A percentile compares a stretch with the other conserved stretches of the same genome.
These are phyloP conservation scores for Colletotrichum gloeosporioides DNA, from an alignment of 2,329 filamentous ascomycete species.

Conservation along the genomic window DNA sequence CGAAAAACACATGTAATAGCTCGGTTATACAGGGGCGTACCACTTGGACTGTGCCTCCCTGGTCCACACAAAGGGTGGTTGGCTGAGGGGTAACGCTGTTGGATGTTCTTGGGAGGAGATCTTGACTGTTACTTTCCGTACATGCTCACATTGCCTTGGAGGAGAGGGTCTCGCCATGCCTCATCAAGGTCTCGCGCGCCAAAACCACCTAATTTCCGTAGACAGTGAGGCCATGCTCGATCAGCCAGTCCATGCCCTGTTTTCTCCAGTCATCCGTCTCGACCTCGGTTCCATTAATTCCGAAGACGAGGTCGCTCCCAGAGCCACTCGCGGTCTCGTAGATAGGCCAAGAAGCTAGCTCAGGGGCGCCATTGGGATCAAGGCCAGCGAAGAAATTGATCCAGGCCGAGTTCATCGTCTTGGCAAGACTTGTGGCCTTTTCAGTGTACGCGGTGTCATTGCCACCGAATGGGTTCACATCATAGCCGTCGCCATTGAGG, in stretches of 20 bases:
- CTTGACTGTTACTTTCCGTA: neutral
- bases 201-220: constrained; percentile 25
- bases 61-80: neutral
- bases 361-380: constrained; percentile 30
- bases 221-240: constrained; percentile 29
- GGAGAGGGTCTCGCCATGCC: neutral
- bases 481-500: constrained; percentile 33
- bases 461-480: constrained; percentile 34
- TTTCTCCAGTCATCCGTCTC: constrained; percentile 35
- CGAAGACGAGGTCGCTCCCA: constrained; percentile 33
- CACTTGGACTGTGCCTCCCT: neutral
- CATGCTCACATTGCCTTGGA: neutral
- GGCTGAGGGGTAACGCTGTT: neutral
- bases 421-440: constrained; percentile 29
- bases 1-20: neutral
- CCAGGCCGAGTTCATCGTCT: constrained; percentile 34
- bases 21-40: neutral
- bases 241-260: constrained; percentile 33
- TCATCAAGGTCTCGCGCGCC: neutral
- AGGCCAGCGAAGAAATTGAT: constrained; percentile 31
- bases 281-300: constrained; percentile 24
- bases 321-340: constrained; percentile 25
- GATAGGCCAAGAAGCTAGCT: constrained; percentile 28
- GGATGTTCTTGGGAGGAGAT: neutral
- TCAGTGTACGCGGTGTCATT: constrained; percentile 27